These are phyloP conservation scores for Coemansia sp. DNA, from an alignment of 192 early-diverging fungal species.

Conservation along the genomic window DNA sequence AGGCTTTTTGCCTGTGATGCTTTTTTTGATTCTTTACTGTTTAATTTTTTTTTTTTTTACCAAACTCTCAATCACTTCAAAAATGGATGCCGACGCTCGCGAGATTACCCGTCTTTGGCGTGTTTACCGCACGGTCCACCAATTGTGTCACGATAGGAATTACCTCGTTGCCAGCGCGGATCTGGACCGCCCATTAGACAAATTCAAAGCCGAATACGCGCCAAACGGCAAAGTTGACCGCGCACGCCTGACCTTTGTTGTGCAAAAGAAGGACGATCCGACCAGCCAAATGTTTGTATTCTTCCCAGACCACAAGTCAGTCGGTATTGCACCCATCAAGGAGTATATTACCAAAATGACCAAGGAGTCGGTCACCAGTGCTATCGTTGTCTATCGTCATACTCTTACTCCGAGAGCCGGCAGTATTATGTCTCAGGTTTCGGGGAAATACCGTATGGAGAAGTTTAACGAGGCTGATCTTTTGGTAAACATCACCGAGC, in stretches of 20 bases:
- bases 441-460: conserved; percentile 65
- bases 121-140: conserved; percentile 85
- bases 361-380: conserved; percentile 76
- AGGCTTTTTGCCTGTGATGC: background rate
- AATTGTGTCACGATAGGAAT: conserved; percentile 91
- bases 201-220: conserved; percentile 72
- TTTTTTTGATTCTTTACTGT: background rate
- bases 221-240: conserved; percentile 78
- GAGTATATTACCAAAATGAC: conserved; percentile 82
- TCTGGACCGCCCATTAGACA: conserved; percentile 80
- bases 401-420: conserved; percentile 83
- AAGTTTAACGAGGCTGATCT: conserved; percentile 91
- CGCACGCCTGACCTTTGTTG: conserved; percentile 78
- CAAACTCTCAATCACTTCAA: background rate
- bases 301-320: conserved; percentile 86
- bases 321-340: conserved; percentile 90
- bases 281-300: conserved; percentile 87
- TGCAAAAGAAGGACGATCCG: conserved; percentile 79
- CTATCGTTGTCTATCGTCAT: conserved; percentile 87
- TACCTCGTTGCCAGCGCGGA: conserved; percentile 81
- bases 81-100: conserved; percentile 46
- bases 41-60: background rate
- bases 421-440: conserved; percentile 63
- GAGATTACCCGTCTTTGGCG: conserved; percentile 79
- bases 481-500: conserved; percentile 97